Evolutionary conservation across 2,329 filamentous ascomycete genomes (phyloP), one percentile per base, ranked within the genome.

Genomic region (Balansia obtecta): DNA sequence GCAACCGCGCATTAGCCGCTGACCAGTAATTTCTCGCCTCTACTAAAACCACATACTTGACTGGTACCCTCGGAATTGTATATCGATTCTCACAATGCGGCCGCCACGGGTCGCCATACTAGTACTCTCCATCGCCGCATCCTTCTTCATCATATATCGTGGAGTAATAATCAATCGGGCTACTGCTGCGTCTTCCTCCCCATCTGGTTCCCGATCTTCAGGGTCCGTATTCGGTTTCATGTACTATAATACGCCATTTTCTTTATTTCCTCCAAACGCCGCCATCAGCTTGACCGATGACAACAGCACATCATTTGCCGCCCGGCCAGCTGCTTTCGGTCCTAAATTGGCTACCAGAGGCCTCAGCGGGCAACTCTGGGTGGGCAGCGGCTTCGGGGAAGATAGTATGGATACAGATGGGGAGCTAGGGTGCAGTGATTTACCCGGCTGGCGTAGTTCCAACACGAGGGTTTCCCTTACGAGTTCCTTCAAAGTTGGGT

Each of bases 241-340:
- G 67, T 83, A 83, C 55, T 86, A 87, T 66, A 82, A 81, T 52
- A 75, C 82, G 5, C 84, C 90, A 1, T 87, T 90, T 56, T 89
- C 88, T 18, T 80, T 98, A 20, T 98, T 98, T 64, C 90, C 91
- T 4, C 90, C 90, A 3, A 95, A 93, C 56, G 93, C 93, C 45
- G 86, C 94, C 60, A 96, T 98, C 64, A 95, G 88, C 66, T 77
- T 98, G 54, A 95, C 90, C 61, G 89, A 97, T 67, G 93, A 98
- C 68, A 98, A 98, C 68, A 95, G 88, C 58, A 98, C 93, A 12
- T 95, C 94, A 58, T 98, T 98, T 70, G 76, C 95, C 50, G 90
- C 93, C 42, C 79, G 93, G 46, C 93, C 93, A 53, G 93, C 93
- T 49, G 90, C 88, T 39, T 98, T 97, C 69, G 93, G 93, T 0